A percentile compares a stretch with the other conserved stretches of the same genome.
Conservation (phyloP, 495 filamentous ascomycete species). For the Cercophora sp. region DNA sequence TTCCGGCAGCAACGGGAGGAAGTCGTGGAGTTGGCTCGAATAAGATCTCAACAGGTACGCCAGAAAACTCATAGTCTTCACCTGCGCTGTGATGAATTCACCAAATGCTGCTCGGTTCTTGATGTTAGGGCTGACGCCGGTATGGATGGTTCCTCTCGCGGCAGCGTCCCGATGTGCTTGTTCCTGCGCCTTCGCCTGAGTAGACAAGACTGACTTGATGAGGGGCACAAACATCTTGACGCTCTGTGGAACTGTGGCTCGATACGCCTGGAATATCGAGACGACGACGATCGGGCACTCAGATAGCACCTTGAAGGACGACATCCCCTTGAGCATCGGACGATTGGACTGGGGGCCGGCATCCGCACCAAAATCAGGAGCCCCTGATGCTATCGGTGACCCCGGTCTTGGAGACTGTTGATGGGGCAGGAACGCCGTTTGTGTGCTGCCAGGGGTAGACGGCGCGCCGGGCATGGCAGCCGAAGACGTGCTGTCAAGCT, state of each 20-base stretch:
- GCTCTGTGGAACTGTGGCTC: conserved; percentile 70
- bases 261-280: conserved; percentile 92
- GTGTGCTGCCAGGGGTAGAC: conserved; percentile 71
- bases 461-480: conserved; percentile 58
- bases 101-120: conserved; percentile 93
- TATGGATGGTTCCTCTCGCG: conserved; percentile 73
- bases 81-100: conserved; percentile 94
- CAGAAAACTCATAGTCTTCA: conserved; percentile 99
- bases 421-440: conserved; percentile 52
- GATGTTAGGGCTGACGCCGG: conserved; percentile 89
- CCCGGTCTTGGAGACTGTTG: conserved; percentile 82
- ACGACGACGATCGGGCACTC: conserved; percentile 99
- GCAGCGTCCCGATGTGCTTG: conserved; percentile 83
- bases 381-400: conserved; percentile 73
- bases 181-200: conserved; percentile 91
- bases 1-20: conserved; percentile 78
- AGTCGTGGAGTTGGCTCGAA: conserved; percentile 81
- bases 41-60: conserved; percentile 91
- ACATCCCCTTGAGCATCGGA: conserved; percentile 83
- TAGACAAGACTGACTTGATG: conserved; percentile 82
- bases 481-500: conserved; percentile 69
- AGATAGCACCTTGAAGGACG: conserved; percentile 96
- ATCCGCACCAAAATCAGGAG: conserved; percentile 52
- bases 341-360: conserved; percentile 75
- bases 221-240: conserved; percentile 90